Evolutionary conservation across 495 filamentous ascomycete species (phyloP), one percentile per base, ranked within the genome.

Genomic region (Penicillium lividum): DNA sequence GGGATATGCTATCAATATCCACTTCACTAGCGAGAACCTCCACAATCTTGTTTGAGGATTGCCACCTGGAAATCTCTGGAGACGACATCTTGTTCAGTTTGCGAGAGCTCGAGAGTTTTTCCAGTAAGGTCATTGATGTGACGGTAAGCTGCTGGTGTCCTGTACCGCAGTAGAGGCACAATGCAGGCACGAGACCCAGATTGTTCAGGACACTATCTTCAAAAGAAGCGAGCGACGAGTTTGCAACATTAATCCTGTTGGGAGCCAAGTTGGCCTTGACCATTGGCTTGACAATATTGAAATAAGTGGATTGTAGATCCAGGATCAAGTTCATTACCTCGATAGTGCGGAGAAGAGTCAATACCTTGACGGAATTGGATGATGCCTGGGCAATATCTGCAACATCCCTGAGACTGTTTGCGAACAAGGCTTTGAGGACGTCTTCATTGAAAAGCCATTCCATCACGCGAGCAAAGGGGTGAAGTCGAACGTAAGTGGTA

Each of bases 371-470:
- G 6, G 91, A 95, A 51, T 90, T 86, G 7, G 84, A 77, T 7
- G 84, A 71, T 10, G 89, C 81, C 48, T 80, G 82, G 48, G 85
- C 78, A 44, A 98, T 78, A 51, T 88, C 84, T 9, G 75, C 71
- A 18, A 88, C 68, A 64, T 94, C 82, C 66, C 93, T 85, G 53
- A 90, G 85, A 38, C 92, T 84, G 11, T 86, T 84, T 51, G 84
- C 79, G 67, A 97, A 92, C 13, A 99, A 71, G 22, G 86, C 84
- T 59, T 81, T 81, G 54, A 96, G 81, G 27, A 96, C 91, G 60
- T 90, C 91, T 61, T 94, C 90, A 63, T 96, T 96, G 68, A 96
- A 97, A 70, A 98, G 81, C 90, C 95, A 98, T 69, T 98, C 95
- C 85, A 96, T 94, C 25, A 92, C 89, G 38, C 94, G 84, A 18